phyloP scores from a whole-genome alignment of 805 yeast genomes.

The Metschnikowia lachancei region DNA sequence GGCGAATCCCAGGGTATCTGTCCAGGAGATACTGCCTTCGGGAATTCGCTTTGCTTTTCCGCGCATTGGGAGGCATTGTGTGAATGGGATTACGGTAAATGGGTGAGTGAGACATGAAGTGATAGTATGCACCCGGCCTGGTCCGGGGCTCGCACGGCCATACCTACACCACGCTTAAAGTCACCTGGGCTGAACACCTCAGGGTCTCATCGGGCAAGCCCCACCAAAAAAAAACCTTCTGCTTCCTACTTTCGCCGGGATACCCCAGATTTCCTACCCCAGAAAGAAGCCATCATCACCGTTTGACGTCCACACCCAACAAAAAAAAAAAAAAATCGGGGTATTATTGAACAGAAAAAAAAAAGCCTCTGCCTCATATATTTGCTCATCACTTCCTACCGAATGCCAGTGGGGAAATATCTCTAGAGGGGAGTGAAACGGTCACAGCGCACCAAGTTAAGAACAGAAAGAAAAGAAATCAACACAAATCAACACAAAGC shows the following conservation, averaged over 20 bases:
- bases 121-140: no score
- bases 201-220: no score
- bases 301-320: not conserved
- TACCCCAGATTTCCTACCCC: slow-evolving; percentile 21
- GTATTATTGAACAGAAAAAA: not conserved
- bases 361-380: not conserved
- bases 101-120: no score
- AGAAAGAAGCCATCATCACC: not conserved
- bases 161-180: no score
- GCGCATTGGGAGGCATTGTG: no score
- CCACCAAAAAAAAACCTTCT: not conserved
- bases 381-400: not conserved
- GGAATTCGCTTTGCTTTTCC: no score
- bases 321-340: not conserved
- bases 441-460: not conserved
- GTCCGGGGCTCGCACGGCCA: no score
- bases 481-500: not conserved
- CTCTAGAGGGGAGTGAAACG: not conserved
- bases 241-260: slow-evolving; percentile 20
- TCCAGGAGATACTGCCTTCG: no score
- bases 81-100: no score
- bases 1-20: no score
- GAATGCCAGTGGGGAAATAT: not conserved
- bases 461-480: not conserved
- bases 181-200: no score